These are phyloP conservation scores for Salvia hispanica DNA, from an alignment of 257 asterid species.

Conservation along the genomic window DNA sequence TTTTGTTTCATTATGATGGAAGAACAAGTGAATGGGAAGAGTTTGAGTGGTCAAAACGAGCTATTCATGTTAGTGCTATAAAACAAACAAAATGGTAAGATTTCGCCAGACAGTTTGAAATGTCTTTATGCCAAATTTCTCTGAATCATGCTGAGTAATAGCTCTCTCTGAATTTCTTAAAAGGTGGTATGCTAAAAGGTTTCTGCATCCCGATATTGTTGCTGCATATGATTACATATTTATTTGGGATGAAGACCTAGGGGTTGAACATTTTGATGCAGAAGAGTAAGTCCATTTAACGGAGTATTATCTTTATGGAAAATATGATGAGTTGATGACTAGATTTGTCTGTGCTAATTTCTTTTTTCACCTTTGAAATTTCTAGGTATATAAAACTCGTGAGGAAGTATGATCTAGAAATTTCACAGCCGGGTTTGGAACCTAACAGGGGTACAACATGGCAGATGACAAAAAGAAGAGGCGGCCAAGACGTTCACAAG, in stretches of 20 bases:
- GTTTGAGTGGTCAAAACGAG: slow-evolving; percentile 73
- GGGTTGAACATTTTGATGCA: slow-evolving; percentile 73
- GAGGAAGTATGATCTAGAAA: slow-evolving; percentile 76
- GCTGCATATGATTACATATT: slow-evolving; percentile 82
- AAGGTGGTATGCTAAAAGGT: slow-evolving; percentile 95
- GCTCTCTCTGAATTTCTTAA: slow-evolving; percentile 14
- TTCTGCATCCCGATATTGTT: slow-evolving; percentile 81
- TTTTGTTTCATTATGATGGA: slow-evolving; percentile 75
- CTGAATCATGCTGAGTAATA: background rate
- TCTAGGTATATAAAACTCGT: slow-evolving; percentile 71
- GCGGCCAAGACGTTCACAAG: slow-evolving; percentile 72
- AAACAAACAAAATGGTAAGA: slow-evolving; percentile 76
- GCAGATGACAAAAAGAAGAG: slow-evolving; percentile 75
- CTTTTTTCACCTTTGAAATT: slow-evolving; percentile 3
- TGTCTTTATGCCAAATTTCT: background rate
- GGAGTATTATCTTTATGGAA: background rate
- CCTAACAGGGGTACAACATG: slow-evolving; percentile 51
- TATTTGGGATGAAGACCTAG: slow-evolving; percentile 92
- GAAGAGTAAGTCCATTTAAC: slow-evolving; percentile 57
- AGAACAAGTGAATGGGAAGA: slow-evolving; percentile 70
- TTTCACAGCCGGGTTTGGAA: slow-evolving; percentile 81
- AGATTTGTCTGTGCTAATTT: background rate
- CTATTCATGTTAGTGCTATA: slow-evolving; percentile 61
- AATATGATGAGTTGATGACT: background rate
- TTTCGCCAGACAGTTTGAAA: slow-evolving; percentile 3